Base-by-base conservation (phyloP, 163 green algal genomes). In the Chlamydomonas reinhardtii region DNA sequence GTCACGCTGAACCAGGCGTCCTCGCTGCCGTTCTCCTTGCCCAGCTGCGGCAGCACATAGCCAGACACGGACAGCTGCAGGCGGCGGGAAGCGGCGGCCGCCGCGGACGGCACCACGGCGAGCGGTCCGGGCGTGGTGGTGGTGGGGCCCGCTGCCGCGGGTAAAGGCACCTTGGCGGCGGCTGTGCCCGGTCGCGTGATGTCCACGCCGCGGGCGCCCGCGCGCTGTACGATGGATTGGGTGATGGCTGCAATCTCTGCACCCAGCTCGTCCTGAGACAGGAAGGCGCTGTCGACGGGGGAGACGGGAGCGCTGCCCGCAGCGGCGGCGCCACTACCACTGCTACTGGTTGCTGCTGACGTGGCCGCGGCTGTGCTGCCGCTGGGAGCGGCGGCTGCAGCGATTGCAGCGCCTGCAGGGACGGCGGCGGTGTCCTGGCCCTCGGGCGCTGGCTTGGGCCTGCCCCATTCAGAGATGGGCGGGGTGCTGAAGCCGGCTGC, bases 1-100 rank as follows among this genome's bases (percentile, higher is more conserved):
- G 56, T 85, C 87, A 59, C 86, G 12, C 98, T 90, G 87, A 99
- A 99, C 86, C 94, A 97, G 2, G 97, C 95, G 87, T 99, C 97
- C 84, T 99, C 97, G 22, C 96, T 96, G 52, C 96, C 96, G 25
- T 92, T 95, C 0, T 94, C 81, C 84, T 93, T 93, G 32, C 20
- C 76, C 3, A 82, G 61, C 61, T 93, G 88, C 4, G 90, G 70
- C 27, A 91, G n/a, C 2, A 76, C 76, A 6, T 79, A 68, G 14
- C 64, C 85, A 0, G 66, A 85, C 31, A 73, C 62, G 15, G 52
- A 20, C 39, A 93, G 34, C 48, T 27, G 48, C 71, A 93, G 17
- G 6, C n/a, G 15, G 12, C 52, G 74, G 24, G 22, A 32, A 25
- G 24, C 76, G 61, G 37, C 52, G 16, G 48, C 48, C 11, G 48